Conservation (phyloP, 2,329 filamentous ascomycete species). For the Tolypocladium cylindrosporum region DNA sequence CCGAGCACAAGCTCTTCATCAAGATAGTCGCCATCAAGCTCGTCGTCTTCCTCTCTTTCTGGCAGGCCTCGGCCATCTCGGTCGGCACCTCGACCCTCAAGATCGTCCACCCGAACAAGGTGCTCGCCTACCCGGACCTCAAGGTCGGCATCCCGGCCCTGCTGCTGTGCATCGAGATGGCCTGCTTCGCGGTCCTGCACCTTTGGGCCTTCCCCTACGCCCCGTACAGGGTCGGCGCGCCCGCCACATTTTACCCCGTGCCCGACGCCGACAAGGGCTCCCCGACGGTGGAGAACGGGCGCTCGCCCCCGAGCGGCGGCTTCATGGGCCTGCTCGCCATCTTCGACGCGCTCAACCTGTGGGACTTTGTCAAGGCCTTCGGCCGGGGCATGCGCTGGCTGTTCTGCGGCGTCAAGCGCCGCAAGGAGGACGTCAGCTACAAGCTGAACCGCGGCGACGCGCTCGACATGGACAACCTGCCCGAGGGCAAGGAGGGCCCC, state of each 20-base stretch:
- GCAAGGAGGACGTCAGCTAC: conserved; percentile 44
- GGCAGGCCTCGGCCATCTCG: conserved; percentile 55
- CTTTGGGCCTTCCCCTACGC: conserved; percentile 74
- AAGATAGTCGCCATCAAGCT: conserved; percentile 84
- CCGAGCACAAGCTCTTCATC: conserved; percentile 60
- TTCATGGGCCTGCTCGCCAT: conserved; percentile 55
- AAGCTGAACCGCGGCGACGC: conserved; percentile 18
- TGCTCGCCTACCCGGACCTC: conserved; percentile 63
- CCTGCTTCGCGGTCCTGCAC: conserved; percentile 67
- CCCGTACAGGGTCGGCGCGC: conserved; percentile 47
- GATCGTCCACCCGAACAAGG: conserved; percentile 48
- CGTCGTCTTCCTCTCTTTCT: conserved; percentile 85
- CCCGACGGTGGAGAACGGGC: conserved; percentile 31
- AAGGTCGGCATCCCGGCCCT: conserved; percentile 72
- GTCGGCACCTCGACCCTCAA: conserved; percentile 47
- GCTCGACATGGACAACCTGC: conserved; percentile 28
- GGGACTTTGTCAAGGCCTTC: conserved; percentile 74
- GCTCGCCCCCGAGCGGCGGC: conserved; percentile 50
- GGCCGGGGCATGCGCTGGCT: conserved; percentile 73
- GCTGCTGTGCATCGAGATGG: conserved; percentile 77
- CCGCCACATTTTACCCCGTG: conserved; percentile 35
- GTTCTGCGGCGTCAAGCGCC: conserved; percentile 58
- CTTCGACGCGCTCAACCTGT: conserved; percentile 64
- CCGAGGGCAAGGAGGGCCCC: conserved; percentile 13
- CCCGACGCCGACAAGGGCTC: conserved; percentile 30